Evolutionary conservation across 2,329 filamentous ascomycete genomes (phyloP).

Genomic region (Coleophoma cylindrospora): DNA sequence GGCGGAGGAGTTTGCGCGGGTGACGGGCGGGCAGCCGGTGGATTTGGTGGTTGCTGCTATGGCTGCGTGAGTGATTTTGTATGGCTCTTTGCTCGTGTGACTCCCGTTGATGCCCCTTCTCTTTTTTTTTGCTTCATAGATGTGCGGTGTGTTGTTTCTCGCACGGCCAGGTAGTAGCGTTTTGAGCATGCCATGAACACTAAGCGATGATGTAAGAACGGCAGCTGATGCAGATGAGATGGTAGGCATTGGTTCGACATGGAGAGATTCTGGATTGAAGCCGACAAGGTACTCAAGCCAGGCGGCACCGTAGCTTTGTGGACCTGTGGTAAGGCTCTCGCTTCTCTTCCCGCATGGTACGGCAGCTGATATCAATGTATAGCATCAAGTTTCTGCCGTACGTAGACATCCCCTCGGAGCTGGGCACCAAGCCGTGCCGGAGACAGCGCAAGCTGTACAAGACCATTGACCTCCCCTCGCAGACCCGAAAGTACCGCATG

Average conservation of each 20-base stretch:
- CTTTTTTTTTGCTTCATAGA: no score
- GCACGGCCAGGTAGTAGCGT: no score
- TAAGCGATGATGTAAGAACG: no score
- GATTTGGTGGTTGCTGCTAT: constrained; percentile 22
- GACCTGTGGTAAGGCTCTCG: constrained; percentile 23
- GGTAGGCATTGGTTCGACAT: constrained; percentile 44
- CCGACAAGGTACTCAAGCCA: constrained; percentile 37
- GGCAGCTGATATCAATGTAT: neutral
- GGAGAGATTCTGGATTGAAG: constrained; percentile 37
- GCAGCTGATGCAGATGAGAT: no score
- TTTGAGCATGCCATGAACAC: no score
- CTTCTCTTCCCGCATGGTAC: neutral
- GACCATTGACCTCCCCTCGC: neutral
- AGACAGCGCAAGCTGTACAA: no score
- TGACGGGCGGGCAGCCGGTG: constrained; percentile 15
- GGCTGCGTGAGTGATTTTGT: constrained; percentile 16
- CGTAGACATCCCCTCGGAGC: neutral
- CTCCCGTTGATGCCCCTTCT: no score
- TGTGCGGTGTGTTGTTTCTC: no score
- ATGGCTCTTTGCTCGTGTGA: no score
- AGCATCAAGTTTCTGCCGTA: constrained; percentile 11
- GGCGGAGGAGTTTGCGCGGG: constrained; percentile 19
- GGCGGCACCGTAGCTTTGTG: constrained; percentile 44
- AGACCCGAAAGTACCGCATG: constrained; percentile 32
- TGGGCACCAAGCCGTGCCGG: no score